Percentiles rank a stretch among this genome's conserved stretches.
Evolutionary conservation across 768 basidiomycete genomes (phyloP).

Genomic region (Boletales sp.): DNA sequence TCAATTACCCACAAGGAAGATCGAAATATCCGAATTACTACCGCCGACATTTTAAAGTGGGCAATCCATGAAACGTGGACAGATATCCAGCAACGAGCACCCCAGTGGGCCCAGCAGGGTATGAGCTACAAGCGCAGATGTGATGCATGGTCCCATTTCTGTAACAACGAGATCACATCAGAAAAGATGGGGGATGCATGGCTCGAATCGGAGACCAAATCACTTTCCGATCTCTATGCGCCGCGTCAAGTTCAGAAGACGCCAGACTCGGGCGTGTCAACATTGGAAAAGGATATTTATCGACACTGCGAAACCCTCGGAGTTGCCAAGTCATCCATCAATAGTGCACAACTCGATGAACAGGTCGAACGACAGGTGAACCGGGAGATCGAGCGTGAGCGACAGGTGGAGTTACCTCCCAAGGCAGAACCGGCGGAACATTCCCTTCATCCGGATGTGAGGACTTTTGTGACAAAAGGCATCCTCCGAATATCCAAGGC

Average conservation of each 20-base stretch:
- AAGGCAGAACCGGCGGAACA: not conserved
- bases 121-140: constrained; percentile 5
- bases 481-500: not conserved
- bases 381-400: not conserved
- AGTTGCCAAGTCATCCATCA: not conserved
- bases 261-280: not conserved
- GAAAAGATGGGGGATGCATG: constrained; percentile 21
- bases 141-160: constrained; percentile 12
- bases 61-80: constrained; percentile 40
- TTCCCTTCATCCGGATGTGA: constrained; percentile 1
- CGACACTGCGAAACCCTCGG: constrained; percentile 10
- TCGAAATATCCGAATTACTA: not conserved
- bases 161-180: not conserved
- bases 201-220: constrained; percentile 36
- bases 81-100: constrained; percentile 34
- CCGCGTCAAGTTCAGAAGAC: not conserved
- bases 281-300: not conserved
- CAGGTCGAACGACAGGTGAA: constrained; percentile 35
- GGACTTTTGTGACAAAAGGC: not conserved
- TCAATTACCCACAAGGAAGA: constrained; percentile 5
- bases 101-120: constrained; percentile 40
- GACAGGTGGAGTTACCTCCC: not conserved
- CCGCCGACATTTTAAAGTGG: constrained; percentile 41
- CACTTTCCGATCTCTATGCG: constrained; percentile 33
- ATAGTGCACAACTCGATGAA: constrained; percentile 30